Evolutionary conservation across 1,139 yeast genomes (phyloP).

Genomic region (Saccharomyces hybrid): DNA sequence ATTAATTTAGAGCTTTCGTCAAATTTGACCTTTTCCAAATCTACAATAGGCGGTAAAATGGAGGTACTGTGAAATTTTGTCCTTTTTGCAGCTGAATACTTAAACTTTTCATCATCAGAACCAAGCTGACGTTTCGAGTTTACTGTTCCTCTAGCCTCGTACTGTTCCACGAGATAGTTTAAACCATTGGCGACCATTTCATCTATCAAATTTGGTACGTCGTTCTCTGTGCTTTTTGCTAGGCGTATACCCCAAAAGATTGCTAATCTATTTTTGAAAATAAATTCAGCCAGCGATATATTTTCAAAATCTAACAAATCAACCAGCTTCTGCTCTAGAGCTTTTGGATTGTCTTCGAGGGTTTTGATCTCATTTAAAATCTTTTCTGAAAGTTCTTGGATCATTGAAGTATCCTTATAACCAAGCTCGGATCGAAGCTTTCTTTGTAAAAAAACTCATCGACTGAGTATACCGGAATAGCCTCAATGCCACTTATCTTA

Average conservation of each 20-base stretch:
- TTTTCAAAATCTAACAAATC: constrained; percentile 47
- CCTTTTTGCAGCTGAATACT: constrained; percentile 10
- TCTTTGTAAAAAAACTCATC: constrained; percentile 46
- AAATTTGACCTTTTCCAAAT: constrained; percentile 51
- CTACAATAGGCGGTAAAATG: constrained; percentile 36
- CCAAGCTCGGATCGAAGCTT: constrained; percentile 19
- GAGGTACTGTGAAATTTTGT: constrained; percentile 5
- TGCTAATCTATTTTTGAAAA: constrained; percentile 47
- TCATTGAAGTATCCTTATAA: not conserved
- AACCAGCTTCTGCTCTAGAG: constrained; percentile 49
- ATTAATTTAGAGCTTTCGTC: constrained; percentile 67
- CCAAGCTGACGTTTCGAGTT: constrained; percentile 23
- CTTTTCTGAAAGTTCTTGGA: not conserved
- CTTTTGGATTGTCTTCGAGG: constrained; percentile 29
- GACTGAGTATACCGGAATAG: constrained; percentile 33
- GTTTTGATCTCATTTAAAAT: not conserved
- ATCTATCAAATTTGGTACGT: constrained; percentile 30
- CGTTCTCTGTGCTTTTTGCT: constrained; percentile 35
- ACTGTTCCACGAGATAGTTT: constrained; percentile 32
- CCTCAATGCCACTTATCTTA: constrained; percentile 8
- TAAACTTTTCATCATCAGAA: constrained; percentile 18
- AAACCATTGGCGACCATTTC: constrained; percentile 34
- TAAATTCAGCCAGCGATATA: constrained; percentile 40
- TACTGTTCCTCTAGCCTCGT: constrained; percentile 15
- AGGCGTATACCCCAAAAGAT: constrained; percentile 50